Base-by-base conservation (phyloP, 345 rosid species). In the Linum trigynum region DNA sequence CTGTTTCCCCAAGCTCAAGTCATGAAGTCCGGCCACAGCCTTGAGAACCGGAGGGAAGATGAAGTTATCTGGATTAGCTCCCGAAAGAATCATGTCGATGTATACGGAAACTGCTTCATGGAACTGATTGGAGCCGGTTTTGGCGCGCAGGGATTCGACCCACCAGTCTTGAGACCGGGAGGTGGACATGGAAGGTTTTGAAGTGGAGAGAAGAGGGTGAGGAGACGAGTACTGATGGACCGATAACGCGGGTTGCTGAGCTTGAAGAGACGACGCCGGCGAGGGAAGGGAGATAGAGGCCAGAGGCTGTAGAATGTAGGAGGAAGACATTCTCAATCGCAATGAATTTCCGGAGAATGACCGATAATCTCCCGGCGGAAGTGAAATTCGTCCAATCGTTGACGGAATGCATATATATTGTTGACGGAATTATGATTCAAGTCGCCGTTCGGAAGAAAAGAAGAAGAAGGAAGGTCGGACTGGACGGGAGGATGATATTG, bases 1-100 rank as follows among this genome's bases (percentile, higher is more conserved):
- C 83, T 92, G 95, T 57, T 71, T 78, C 61, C 90, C 97, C 39
- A 90, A 67, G 51, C 65, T 65, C 71, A 84, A 68, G 70, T 88
- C 81, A 40, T 65, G 83, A 32, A 85, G 83, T 55, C 78, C 82
- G 0, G 86, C 74, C 1, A 77, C 90, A 6, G 94, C 91, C 72
- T 86, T 90, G 39, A 90, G 65, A 68, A 83, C 77, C 4, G 87
- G 90, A 5, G 98, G 98, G 84, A 88, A 88, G 39, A 82, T 87
- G 5, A 81, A 88, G 62, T 79, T 78, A 60, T 92, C 92, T 0
- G 97, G 91, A 8, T 71, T 68, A 73, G 82, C 43, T 39, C 80
- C 87, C 1, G 80, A 71, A 48, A 59, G 63, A 64, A 78, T 64
- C 92, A 92, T 92, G 4, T 82, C 69, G 61, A 74, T 65, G 80